Percentiles rank a stretch among this genome's conserved stretches.
Evolutionary conservation across 2,329 filamentous ascomycete species (phyloP).

Genomic region (Cytospora leucostoma): DNA sequence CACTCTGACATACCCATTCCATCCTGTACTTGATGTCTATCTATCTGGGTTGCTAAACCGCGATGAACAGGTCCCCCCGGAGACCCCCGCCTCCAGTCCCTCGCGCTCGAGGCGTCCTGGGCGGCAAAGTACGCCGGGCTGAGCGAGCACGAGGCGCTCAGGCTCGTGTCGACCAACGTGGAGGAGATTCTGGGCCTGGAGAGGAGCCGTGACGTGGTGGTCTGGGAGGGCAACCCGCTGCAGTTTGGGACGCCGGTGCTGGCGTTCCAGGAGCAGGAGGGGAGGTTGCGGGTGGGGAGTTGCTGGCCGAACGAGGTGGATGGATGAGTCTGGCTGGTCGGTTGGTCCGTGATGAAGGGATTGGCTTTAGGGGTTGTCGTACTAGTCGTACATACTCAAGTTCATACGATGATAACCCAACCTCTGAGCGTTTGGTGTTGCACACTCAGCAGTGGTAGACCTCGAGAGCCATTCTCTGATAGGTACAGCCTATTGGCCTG

Average conservation of each 20-base stretch:
- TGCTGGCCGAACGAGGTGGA: slow-evolving; percentile 39
- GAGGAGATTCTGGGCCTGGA: slow-evolving; percentile 44
- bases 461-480: no score
- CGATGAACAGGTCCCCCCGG: slow-evolving; percentile 31
- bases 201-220: slow-evolving; percentile 41
- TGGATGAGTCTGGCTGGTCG: neutral
- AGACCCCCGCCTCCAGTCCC: slow-evolving; percentile 43
- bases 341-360: neutral
- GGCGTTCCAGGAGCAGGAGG: slow-evolving; percentile 36
- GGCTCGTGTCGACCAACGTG: slow-evolving; percentile 43
- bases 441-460: no score
- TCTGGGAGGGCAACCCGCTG: slow-evolving; percentile 47
- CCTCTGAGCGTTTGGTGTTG: neutral
- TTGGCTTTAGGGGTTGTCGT: neutral
- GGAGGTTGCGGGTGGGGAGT: slow-evolving; percentile 35
- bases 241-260: slow-evolving; percentile 43
- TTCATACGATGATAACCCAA: neutral
- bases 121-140: slow-evolving; percentile 44
- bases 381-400: neutral
- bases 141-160: slow-evolving; percentile 37
- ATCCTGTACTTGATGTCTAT: neutral
- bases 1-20: no score
- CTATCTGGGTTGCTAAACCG: neutral
- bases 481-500: no score
- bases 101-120: slow-evolving; percentile 43